Percentiles rank a stretch among this genome's conserved stretches.
phyloP scores from a whole-genome alignment of 2,329 filamentous ascomycete genomes.

The Magnaporthiopsis poae region DNA sequence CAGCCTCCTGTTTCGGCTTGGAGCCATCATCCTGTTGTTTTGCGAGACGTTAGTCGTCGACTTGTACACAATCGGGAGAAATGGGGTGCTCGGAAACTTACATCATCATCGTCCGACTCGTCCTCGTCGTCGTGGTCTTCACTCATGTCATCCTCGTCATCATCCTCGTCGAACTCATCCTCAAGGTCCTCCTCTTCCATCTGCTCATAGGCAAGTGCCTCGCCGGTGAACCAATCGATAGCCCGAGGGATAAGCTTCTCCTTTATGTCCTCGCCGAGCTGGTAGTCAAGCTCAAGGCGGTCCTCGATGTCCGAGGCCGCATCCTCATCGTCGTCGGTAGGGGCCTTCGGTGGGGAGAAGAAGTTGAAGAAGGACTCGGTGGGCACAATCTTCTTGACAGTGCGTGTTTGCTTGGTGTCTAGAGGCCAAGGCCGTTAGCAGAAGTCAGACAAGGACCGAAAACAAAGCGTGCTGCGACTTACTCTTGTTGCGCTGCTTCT shows the following conservation, averaged over 20 bases:
- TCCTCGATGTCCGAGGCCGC: slow-evolving; percentile 88
- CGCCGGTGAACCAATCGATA: slow-evolving; percentile 98
- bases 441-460: not conserved
- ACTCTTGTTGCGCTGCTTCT: slow-evolving; percentile 99
- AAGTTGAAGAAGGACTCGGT: slow-evolving; percentile 99
- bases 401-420: slow-evolving; percentile 98
- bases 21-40: slow-evolving; percentile 64
- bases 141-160: slow-evolving; percentile 80
- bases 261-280: slow-evolving; percentile 98
- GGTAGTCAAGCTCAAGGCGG: slow-evolving; percentile 94
- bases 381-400: slow-evolving; percentile 97
- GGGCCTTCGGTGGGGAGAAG: slow-evolving; percentile 89
- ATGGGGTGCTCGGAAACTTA: slow-evolving; percentile 28
- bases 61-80: not conserved
- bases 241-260: slow-evolving; percentile 98
- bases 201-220: slow-evolving; percentile 94
- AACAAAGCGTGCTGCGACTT: slow-evolving; percentile 25
- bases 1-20: slow-evolving; percentile 87
- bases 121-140: slow-evolving; percentile 77
- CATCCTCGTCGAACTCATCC: slow-evolving; percentile 78
- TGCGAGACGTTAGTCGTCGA: slow-evolving; percentile 10
- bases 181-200: slow-evolving; percentile 72
- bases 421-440: slow-evolving; percentile 16
- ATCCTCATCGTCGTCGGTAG: slow-evolving; percentile 62
- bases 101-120: slow-evolving; percentile 65